Base-by-base conservation (phyloP, 1,139 yeast species). In the Petasospora fabianii region DNA sequence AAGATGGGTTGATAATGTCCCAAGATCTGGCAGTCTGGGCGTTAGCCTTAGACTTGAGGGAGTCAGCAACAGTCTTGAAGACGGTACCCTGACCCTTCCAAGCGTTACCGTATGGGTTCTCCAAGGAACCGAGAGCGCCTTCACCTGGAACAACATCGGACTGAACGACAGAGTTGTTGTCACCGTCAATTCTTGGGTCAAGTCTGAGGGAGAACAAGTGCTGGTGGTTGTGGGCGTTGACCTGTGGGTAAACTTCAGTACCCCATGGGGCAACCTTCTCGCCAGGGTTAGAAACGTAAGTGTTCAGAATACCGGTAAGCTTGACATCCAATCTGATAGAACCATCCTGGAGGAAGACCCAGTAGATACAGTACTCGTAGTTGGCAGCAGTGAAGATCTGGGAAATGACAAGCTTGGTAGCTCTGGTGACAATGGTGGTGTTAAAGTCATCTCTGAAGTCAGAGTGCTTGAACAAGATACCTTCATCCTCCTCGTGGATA, bases 341-440 rank as follows among this genome's bases (percentile, higher is more conserved):
- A 56, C 90, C 94, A 62, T 84, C 94, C 65, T 82, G 90, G 69
- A 84, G 76, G 63, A 84, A 80, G 48, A 72, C 77, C 88, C 88
- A 84, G 70, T 84, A 84, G 57, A 84, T 70, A 64, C 88, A 80
- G 67, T 84, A 84, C 65, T 84, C 94, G 61, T 84, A 84, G 69
- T 84, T 84, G 34, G 90, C 87, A 54, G 92, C 92, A 35, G 94
- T 84, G 64, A 83, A 84, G 58, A 84, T 80, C 64, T 84, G 92
- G 19, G 90, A 81, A 42, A 84, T 66, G 47, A 84, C 74, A 60
- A 84, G 73, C 62, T 75, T 79, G 53, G 83, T 80, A 42, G 86
- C 84, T 65, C 95, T 76, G 36, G 88, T 78, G 41, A 79, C 82
- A 48, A 83, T 75, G 27, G 84, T 76, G 38, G 92, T 83, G 49